These are phyloP conservation scores for Haplographium delicatum DNA, from an alignment of 495 filamentous ascomycete species.

Conservation along the genomic window DNA sequence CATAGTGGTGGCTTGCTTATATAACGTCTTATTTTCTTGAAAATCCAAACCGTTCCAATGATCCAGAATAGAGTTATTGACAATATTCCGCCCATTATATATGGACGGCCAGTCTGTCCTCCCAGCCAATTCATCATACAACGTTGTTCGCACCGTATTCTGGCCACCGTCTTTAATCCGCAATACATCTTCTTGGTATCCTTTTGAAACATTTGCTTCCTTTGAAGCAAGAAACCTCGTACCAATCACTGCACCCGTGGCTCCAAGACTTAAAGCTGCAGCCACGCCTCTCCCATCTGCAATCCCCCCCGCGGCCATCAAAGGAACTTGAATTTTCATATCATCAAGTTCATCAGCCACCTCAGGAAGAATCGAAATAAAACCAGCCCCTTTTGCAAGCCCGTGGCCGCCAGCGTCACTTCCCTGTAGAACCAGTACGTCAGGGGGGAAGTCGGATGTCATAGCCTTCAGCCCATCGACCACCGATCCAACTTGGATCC, in stretches of 20 bases:
- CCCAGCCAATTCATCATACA: constrained; percentile 66
- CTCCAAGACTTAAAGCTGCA: constrained; percentile 54
- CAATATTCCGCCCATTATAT: constrained; percentile 56
- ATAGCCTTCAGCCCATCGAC: constrained; percentile 44
- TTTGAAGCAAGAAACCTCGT: constrained; percentile 55
- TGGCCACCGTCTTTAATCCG: constrained; percentile 54
- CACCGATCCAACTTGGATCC: constrained; percentile 62
- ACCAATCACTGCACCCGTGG: constrained; percentile 54
- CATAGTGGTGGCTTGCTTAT: constrained; percentile 41
- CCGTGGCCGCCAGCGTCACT: constrained; percentile 67
- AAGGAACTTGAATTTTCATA: constrained; percentile 36
- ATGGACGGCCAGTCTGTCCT: constrained; percentile 57
- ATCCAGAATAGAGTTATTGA: constrained; percentile 56
- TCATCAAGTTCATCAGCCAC: constrained; percentile 36
- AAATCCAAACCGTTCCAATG: constrained; percentile 45
- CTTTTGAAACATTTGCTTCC: constrained; percentile 49
- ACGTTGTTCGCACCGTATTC: constrained; percentile 55
- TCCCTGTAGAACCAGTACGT: constrained; percentile 68
- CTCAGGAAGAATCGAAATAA: constrained; percentile 26
- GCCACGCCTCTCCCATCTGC: constrained; percentile 50
- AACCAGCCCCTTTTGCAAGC: constrained; percentile 39
- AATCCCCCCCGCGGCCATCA: constrained; percentile 62
- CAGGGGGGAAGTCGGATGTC: constrained; percentile 34
- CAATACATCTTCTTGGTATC: constrained; percentile 53
- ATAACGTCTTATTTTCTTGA: constrained; percentile 51